These are phyloP conservation scores for Dalechampia spathulata DNA, from an alignment of 441 rosid genomes.

Conservation along the genomic window DNA sequence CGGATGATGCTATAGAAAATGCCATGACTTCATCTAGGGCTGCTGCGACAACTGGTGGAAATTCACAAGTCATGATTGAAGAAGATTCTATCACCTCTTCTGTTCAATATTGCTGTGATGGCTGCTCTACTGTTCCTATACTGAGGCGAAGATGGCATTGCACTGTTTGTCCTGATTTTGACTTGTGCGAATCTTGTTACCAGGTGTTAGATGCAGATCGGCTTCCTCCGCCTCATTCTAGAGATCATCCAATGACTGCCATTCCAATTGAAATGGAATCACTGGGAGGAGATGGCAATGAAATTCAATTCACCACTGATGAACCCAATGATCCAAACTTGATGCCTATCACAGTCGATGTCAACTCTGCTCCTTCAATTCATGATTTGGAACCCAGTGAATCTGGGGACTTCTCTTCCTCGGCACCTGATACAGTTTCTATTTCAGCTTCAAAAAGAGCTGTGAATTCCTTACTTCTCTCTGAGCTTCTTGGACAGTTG, in stretches of 20 bases:
- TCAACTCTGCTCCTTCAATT: conserved; percentile 77
- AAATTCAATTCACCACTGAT: conserved; percentile 77
- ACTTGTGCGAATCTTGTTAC: conserved; percentile 96
- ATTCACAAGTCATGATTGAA: conserved; percentile 85
- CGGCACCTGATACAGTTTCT: conserved; percentile 71
- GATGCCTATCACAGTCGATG: conserved; percentile 44
- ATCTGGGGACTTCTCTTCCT: conserved; percentile 80
- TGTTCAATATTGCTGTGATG: conserved; percentile 99
- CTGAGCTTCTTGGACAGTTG: conserved; percentile 91
- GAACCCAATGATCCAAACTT: conserved; percentile 59
- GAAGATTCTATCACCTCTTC: conserved; percentile 97
- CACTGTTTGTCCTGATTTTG: conserved; percentile 98
- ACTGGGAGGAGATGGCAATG: conserved; percentile 80
- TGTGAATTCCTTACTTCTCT: conserved; percentile 91
- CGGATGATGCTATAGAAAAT: conserved; percentile 80
- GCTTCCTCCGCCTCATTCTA: conserved; percentile 94
- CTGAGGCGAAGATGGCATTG: conserved; percentile 99
- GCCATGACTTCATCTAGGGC: conserved; percentile 50
- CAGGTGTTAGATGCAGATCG: conserved; percentile 84
- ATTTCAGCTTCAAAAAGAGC: conserved; percentile 98
- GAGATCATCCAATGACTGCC: conserved; percentile 98
- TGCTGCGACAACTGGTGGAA: conserved; percentile 57
- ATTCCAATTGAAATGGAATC: conserved; percentile 96
- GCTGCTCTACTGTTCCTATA: conserved; percentile 99
- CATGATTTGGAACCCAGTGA: conserved; percentile 90